These are phyloP conservation scores for Exophiala viscosa DNA, from an alignment of 2,329 filamentous ascomycete genomes.

Conservation along the genomic window DNA sequence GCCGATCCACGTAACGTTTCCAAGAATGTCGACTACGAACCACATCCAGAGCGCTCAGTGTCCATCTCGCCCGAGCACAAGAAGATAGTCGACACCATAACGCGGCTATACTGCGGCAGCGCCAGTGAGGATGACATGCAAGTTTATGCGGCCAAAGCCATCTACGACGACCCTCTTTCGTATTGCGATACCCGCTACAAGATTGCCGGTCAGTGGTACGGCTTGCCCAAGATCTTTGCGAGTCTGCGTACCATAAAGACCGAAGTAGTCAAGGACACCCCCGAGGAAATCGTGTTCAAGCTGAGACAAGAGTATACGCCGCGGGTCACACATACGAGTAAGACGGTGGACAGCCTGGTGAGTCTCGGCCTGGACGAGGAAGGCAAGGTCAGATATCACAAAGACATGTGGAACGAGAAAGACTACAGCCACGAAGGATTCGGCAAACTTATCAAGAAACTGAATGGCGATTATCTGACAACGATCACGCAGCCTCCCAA, in stretches of 20 bases:
- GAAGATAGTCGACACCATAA: constrained; percentile 43
- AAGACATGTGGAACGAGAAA: constrained; percentile 51
- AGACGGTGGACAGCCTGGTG: constrained; percentile 41
- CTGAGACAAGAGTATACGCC: constrained; percentile 48
- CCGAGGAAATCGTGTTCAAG: constrained; percentile 46
- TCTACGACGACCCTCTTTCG: constrained; percentile 49
- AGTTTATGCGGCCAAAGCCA: constrained; percentile 45
- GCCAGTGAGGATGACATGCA: constrained; percentile 48
- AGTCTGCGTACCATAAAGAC: constrained; percentile 37
- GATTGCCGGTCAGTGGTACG: constrained; percentile 44
- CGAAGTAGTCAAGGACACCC: constrained; percentile 39
- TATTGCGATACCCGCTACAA: constrained; percentile 51
- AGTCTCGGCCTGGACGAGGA: constrained; percentile 39
- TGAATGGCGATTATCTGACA: constrained; percentile 49
- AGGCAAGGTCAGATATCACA: constrained; percentile 46
- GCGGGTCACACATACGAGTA: constrained; percentile 35
- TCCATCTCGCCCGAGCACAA: constrained; percentile 35
- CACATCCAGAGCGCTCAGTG: constrained; percentile 37
- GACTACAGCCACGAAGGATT: constrained; percentile 47
- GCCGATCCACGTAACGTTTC: constrained; percentile 29
- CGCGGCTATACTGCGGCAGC: constrained; percentile 46
- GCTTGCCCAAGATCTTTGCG: constrained; percentile 32
- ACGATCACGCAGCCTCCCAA: constrained; percentile 41
- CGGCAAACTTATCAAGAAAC: constrained; percentile 47
- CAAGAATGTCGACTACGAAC: constrained; percentile 41